These are phyloP conservation scores for Chlorella sp. DNA, from an alignment of 139 green algal genomes.

Conservation along the genomic window DNA sequence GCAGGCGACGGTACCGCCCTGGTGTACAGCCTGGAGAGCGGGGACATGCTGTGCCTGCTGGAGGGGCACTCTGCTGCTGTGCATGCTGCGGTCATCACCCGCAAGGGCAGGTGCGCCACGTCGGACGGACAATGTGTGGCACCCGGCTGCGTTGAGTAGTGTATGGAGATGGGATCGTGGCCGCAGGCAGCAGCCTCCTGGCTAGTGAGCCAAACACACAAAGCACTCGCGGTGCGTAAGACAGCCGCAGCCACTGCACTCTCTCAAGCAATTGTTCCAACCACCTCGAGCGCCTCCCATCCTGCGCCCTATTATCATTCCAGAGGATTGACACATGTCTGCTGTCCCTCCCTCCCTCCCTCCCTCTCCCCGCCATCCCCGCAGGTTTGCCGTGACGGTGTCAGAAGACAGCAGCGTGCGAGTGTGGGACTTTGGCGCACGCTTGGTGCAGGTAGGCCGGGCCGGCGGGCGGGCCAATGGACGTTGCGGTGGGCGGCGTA, in stretches of 20 bases:
- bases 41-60: conserved; percentile 54
- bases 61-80: conserved; percentile 76
- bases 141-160: too few species aligned
- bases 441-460: background rate
- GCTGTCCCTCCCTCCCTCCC: background rate
- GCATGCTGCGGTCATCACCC: conserved; percentile 63
- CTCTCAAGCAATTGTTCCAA: too few species aligned
- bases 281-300: too few species aligned
- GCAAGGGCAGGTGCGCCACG: conserved; percentile 37
- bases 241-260: too few species aligned
- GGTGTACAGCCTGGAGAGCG: conserved; percentile 41
- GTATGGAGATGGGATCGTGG: too few species aligned
- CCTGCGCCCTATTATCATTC: too few species aligned
- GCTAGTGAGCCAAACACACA: too few species aligned
- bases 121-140: too few species aligned
- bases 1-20: conserved; percentile 45
- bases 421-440: conserved; percentile 59
- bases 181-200: too few species aligned
- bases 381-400: conserved; percentile 61
- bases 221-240: too few species aligned
- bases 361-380: background rate
- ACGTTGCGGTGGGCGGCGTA: background rate
- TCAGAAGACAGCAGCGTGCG: conserved; percentile 56
- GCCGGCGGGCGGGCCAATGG: background rate
- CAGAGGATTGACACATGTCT: too few species aligned